Evolutionary conservation across 352 stramenopile species (phyloP).

Genomic region (Elongisporangium prolatum): DNA sequence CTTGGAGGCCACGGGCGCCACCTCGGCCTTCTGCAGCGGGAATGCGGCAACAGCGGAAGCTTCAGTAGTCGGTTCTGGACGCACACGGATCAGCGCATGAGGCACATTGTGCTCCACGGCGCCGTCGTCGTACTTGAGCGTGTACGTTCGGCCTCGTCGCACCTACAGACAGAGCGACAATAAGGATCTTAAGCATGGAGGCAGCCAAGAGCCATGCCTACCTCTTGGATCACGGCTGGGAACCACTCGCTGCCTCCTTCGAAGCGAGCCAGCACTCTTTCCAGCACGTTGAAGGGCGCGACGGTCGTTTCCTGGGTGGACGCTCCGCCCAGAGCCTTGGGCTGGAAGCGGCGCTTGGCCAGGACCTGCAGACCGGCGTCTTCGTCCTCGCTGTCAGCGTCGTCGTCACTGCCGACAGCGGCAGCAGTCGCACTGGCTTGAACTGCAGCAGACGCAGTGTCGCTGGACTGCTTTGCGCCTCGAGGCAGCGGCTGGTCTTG

Average conservation of each 20-base stretch:
- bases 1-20: neutral
- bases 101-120: slow-evolving; percentile 70
- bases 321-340: slow-evolving; percentile 39
- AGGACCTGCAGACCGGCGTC: slow-evolving; percentile 68
- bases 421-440: slow-evolving; percentile 2
- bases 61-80: neutral
- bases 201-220: slow-evolving; percentile 5
- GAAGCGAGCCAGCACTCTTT: slow-evolving; percentile 63
- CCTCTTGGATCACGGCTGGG: slow-evolving; percentile 56
- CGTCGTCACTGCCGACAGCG: slow-evolving; percentile 9
- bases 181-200: slow-evolving; percentile 1
- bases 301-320: slow-evolving; percentile 13
- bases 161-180: slow-evolving; percentile 14
- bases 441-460: neutral
- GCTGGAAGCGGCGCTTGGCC: slow-evolving; percentile 54
- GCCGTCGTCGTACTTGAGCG: slow-evolving; percentile 76
- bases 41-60: neutral
- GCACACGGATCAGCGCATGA: slow-evolving; percentile 29
- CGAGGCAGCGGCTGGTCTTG: neutral
- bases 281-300: slow-evolving; percentile 21
- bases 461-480: slow-evolving; percentile 2
- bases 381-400: slow-evolving; percentile 39
- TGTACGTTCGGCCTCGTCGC: slow-evolving; percentile 65
- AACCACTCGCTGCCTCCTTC: slow-evolving; percentile 57
- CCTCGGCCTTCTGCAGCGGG: neutral